A percentile compares a stretch with the other conserved stretches of the same genome.
Evolutionary conservation across 495 filamentous ascomycete genomes (phyloP).

Genomic region (Trichocladium uniseriatum): DNA sequence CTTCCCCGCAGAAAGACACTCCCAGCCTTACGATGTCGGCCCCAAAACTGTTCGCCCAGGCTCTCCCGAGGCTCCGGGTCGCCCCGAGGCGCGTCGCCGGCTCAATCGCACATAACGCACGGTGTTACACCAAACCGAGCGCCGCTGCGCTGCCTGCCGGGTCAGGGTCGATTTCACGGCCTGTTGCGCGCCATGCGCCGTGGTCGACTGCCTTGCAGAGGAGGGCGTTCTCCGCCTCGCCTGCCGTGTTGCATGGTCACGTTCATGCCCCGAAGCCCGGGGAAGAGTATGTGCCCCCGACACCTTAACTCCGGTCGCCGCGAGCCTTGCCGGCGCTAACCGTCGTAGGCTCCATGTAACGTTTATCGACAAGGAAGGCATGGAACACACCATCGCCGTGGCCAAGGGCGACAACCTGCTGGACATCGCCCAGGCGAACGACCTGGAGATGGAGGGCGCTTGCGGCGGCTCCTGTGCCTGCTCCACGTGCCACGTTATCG

Average conservation of each 20-base stretch:
- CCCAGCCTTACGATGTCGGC: conserved; percentile 22
- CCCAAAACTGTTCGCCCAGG: conserved; percentile 12
- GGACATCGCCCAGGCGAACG: conserved; percentile 88
- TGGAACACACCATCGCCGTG: conserved; percentile 65
- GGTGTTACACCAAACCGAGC: conserved; percentile 16
- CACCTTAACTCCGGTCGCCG: no score
- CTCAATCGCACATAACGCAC: conserved; percentile 15
- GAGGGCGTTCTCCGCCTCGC: conserved; percentile 49
- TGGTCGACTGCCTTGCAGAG: background rate
- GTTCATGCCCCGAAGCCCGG: conserved; percentile 76
- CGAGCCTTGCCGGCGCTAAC: conserved; percentile 1
- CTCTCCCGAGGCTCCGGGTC: conserved; percentile 15
- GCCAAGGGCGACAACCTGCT: conserved; percentile 81
- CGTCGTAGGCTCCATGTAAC: conserved; percentile 67
- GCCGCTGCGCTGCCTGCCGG: conserved; percentile 7
- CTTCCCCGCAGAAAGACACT: background rate
- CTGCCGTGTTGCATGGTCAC: conserved; percentile 60
- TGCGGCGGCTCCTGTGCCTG: conserved; percentile 95
- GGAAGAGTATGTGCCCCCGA: conserved; percentile 62
- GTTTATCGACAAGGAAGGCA: conserved; percentile 89
- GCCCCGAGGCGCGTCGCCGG: conserved; percentile 7
- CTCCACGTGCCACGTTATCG: conserved; percentile 95
- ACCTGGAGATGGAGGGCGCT: conserved; percentile 97
- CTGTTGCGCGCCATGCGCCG: background rate
- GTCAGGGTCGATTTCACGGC: background rate